Base-by-base conservation (phyloP, 208 protist genomes). In the Paratrypanosoma confusum region DNA sequence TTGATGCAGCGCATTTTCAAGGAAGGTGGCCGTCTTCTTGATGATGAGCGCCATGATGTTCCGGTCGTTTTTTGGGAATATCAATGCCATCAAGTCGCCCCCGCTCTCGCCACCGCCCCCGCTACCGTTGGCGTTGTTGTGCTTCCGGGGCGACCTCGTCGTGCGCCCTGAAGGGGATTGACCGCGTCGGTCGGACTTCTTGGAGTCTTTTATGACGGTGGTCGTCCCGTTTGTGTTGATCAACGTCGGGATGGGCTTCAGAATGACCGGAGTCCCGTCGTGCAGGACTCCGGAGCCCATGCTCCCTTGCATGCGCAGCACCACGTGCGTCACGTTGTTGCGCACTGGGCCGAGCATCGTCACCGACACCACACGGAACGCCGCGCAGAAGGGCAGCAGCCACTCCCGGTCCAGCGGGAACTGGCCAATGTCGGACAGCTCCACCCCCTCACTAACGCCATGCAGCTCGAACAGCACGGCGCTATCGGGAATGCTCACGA, bases 381-480 rank as follows among this genome's bases (percentile, higher is more conserved):
- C 77, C 22, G 79, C 68, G 39, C 53, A 75, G 34, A 92, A 60
- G 16, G 83, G 83, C 23, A 92, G 62, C 25, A 92, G 42, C 79
- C 83, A 92, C 40, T 81, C 75, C 3, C 61, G 42, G 57, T 84
- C 71, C 42, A 74, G 63, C 13, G 83, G 79, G 33, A 79, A 74
- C 44, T 71, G 43, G 26, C 66, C 73, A 13, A 86, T 36, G 43
- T 92, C 79, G 13, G 63, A 72, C 37, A 82, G 31, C 48, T 92
- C 78, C 18, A 92, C 33, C 17, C 44, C 71, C 51, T 88, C 78
- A 11, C 65, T 44, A 0, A 57, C 62, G 50, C 57, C 28, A 26
- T 52, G 67, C 22, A 92, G 62, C 53, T 92, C 83, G 48, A 92
- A 84, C 3, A 92, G 40, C 24, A 92, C 75, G 1, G 64, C 65